Evolutionary conservation across 345 rosid genomes (phyloP), one percentile per base, ranked within the genome.

Genomic region (Atalantia buxifolia): DNA sequence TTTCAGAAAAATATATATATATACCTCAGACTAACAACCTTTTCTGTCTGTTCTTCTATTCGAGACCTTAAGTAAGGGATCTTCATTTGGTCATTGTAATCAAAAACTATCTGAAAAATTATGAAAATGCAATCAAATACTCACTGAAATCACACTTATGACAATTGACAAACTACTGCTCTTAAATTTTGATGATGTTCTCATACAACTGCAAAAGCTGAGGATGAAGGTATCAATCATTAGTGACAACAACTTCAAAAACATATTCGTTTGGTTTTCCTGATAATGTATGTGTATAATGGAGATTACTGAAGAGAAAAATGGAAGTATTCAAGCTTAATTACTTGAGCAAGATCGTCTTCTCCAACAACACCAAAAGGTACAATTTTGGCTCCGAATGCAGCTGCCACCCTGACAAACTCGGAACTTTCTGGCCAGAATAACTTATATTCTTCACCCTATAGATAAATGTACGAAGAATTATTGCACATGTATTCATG

Each of bases 351-450:
- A 27, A 92, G 14, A 84, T 93, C 98, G 77, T 93, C 98, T 83
- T 92, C 98, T 81, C 98, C 97, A 55, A 93, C 88, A 6, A 82
- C 81, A 57, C 92, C 91, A 75, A 92, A 92, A 66, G 97, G 98
- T 28, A 93, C 83, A 36, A 92, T 93, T 66, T 87, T 93, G 71
- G 97, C 95, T 67, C 92, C 93, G 75, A 93, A 92, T 79, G 83
- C 86, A 27, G 98, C 92, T 57, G 98, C 98, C 84, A 87, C 88
- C 80, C 95, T 93, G 45, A 92, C 92, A 82, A 93, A 92, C 79
- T 92, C 98, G 5, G 86, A 80, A 27, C 83, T 90, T 56, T 93
- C 89, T 16, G 97, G 98, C 98, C 97, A 93, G 78, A 90, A 72
- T 69, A 90, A 77, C 88, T 89, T 90, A 78, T 93, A 89, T 71